Percentiles rank a stretch among this genome's conserved stretches.
Evolutionary conservation across 768 basidiomycete species (phyloP).

Genomic region (Lentinula boryana): DNA sequence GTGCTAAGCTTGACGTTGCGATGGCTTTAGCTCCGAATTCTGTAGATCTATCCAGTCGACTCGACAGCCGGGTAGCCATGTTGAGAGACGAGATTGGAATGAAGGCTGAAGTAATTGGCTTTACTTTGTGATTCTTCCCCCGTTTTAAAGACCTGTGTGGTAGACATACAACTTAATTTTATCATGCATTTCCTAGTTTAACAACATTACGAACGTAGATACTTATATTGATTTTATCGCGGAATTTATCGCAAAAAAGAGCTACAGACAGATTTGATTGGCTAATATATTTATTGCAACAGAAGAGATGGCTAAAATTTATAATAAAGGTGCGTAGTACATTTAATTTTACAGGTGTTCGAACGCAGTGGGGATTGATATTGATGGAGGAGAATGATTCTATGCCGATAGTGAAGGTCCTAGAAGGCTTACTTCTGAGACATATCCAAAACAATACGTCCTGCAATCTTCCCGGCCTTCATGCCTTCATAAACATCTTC

Average conservation of each 20-base stretch:
- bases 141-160: too few relatives aligned
- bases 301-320: not conserved
- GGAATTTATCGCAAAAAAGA: too few relatives aligned
- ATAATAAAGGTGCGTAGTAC: not conserved
- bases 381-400: too few relatives aligned
- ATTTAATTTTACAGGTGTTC: not conserved
- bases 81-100: constrained; percentile 60
- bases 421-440: not conserved
- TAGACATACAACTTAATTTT: not conserved
- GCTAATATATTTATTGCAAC: not conserved
- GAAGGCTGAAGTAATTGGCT: constrained; percentile 44
- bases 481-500: constrained; percentile 36
- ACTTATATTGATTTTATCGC: too few relatives aligned
- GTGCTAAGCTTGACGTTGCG: constrained; percentile 46
- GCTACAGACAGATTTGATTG: not conserved
- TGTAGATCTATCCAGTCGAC: constrained; percentile 58
- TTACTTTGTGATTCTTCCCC: not conserved
- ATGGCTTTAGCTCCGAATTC: constrained; percentile 42
- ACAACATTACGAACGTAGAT: too few relatives aligned
- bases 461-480: constrained; percentile 37
- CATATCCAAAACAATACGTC: constrained; percentile 44
- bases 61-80: constrained; percentile 69
- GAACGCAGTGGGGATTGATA: too few relatives aligned
- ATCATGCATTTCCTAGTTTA: too few relatives aligned
- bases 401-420: too few relatives aligned